Evolutionary conservation across 1,284 basidiomycete genomes (phyloP).

Genomic region (Malassezia vespertilionis): DNA sequence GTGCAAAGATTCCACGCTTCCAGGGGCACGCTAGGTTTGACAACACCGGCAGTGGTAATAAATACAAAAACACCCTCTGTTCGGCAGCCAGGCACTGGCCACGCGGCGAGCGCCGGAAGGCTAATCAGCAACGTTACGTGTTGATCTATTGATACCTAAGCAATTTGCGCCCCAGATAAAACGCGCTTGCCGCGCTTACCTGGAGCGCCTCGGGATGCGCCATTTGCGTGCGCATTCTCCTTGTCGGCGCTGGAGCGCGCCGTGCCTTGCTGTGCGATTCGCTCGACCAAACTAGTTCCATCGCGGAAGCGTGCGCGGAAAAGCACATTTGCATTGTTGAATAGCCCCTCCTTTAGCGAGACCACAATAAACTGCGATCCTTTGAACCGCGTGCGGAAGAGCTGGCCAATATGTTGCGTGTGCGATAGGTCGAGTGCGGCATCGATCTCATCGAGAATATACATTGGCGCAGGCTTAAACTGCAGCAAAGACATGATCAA

Average conservation of each 20-base stretch:
- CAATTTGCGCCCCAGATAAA: too few species aligned
- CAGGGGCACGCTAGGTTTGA: too few species aligned
- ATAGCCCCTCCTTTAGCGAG: conserved; percentile 81
- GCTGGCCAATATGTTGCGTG: conserved; percentile 86
- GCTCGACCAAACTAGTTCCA: conserved; percentile 77
- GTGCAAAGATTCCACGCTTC: neutral
- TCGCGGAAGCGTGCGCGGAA: conserved; percentile 86
- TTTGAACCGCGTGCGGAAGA: conserved; percentile 93
- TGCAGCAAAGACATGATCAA: conserved; percentile 95
- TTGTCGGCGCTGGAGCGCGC: conserved; percentile 13
- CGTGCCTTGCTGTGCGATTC: conserved; percentile 21
- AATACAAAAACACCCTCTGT: too few species aligned
- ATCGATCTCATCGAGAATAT: conserved; percentile 97
- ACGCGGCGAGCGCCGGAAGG: too few species aligned
- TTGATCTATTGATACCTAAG: too few species aligned
- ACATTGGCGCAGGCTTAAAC: conserved; percentile 99
- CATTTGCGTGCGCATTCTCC: conserved; percentile 23
- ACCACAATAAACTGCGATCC: conserved; percentile 97
- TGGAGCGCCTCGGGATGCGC: too few species aligned
- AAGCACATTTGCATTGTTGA: conserved; percentile 93
- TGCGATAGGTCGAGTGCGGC: conserved; percentile 90
- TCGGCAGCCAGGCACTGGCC: too few species aligned
- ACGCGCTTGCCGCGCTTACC: too few species aligned
- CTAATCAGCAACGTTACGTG: too few species aligned
- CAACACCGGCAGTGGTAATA: too few species aligned